Evolutionary conservation across 78 protist species (phyloP), one percentile per base, ranked within the genome.

Genomic region (Dictyostelium firmibasis): DNA sequence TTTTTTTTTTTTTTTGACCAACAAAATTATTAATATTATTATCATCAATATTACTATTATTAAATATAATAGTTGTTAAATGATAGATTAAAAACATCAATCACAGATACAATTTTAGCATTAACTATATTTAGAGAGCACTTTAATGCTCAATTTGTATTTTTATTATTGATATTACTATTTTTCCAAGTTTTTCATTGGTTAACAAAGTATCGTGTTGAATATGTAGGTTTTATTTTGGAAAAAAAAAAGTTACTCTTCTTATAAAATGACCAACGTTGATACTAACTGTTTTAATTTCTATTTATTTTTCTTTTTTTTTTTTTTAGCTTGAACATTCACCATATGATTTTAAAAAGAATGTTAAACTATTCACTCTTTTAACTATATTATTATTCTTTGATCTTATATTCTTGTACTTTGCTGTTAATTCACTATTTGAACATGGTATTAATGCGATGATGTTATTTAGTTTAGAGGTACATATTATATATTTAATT

Each of bases 121-220:
- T 91, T 97, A 86, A 96, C 99, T 35, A 96, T 98, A 43, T 98
- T 98, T 83, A 85, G 98, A 29, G 98, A 97, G 3, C 98, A 98
- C 79, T 92, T 98, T 41, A 77, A 91, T 94, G 47, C 92, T 5
- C 87, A 81, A 50, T 96, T 97, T 41, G 77, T 97, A 29, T 41
- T 38, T 33, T 62, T 96, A 64, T 97, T 98, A 35, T 36, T 96
- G 3, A 44, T 84, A 6, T 92, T 98, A 23, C 87, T 98, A 36
- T 91, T 95, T 53, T 43, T 97, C 95, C 98, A 97, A 89, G 70
- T 77, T 18, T 86, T 98, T 53, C 99, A 98, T 70, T 98, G 99
- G 99, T 95, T 97, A 62, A 7, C 94, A 25, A 88, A 84, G 20
- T 92, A 96, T 75, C 91, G 99, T 31, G 98, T 98, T 8, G 98